Evolutionary conservation across 345 rosid species (phyloP).

Genomic region (Melaleuca alternifolia): DNA sequence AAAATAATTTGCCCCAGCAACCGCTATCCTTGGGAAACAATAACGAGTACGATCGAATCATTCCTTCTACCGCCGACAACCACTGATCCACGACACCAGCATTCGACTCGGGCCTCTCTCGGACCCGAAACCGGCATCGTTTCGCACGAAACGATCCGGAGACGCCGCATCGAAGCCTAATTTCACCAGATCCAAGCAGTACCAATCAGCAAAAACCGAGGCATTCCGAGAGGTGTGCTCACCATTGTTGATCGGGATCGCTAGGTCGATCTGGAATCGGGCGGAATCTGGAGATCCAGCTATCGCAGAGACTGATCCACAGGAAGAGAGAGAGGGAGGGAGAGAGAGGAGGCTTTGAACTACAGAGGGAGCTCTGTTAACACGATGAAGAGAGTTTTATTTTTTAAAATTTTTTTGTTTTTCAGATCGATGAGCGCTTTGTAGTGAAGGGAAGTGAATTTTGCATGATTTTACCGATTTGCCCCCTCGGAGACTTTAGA

Average conservation of each 20-base stretch:
- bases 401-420: neutral
- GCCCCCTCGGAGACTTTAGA: neutral
- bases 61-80: neutral
- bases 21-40: too few species aligned
- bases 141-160: neutral
- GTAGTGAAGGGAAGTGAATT: neutral
- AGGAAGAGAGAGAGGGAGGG: neutral
- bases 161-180: neutral
- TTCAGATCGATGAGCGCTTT: neutral
- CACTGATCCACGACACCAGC: neutral
- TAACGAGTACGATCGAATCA: neutral
- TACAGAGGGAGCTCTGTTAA: neutral
- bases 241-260: conserved; percentile 3
- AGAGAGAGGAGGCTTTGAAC: neutral
- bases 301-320: neutral
- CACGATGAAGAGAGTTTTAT: neutral
- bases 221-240: neutral
- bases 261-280: neutral
- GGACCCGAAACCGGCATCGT: neutral
- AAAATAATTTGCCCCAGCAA: too few species aligned
- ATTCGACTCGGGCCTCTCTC: neutral
- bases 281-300: neutral
- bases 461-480: neutral
- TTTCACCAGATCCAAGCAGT: neutral
- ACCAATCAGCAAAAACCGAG: neutral